Evolutionary conservation across 73 alveolate genomes (phyloP), one percentile per base, ranked within the genome.

Genomic region (Blepharisma stoltei): DNA sequence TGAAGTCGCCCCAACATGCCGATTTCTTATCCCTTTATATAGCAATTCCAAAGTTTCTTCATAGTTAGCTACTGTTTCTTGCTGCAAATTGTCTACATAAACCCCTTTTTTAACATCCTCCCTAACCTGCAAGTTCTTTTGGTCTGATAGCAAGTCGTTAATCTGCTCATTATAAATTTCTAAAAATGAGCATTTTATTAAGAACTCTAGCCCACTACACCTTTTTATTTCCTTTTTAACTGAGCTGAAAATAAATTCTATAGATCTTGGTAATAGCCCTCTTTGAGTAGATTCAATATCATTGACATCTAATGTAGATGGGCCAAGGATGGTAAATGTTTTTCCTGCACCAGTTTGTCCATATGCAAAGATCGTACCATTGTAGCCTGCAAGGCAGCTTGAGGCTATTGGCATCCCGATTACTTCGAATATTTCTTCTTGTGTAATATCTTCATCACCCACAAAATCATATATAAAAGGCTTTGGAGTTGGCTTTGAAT

Each of bases 291-390:
- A 80, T 37, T 78, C 81, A 54, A 18, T 45, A 21, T 71, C 88
- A 9, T 55, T 88, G 32, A 69, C 88, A 86, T 79, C 82, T 71
- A 89, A 90, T 11, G 91, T 82, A 20, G 96, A 80, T 73, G 95
- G 77, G 54, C 99, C 99, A 45, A 82, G 87, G 94, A 95, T 97
- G 21, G 99, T 95, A 91, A 93, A 95, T 23, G 99, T 95, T 85
- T 97, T 97, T 37, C 99, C 99, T 67, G 99, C 97, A 4, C 99
- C 98, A 20, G 99, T 97, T 78, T 97, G 96, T 23, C 99, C 99
- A 86, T 95, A 97, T 71, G 97, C 90, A 84, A 97, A 75, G 38
- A 97, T 86, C 7, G 99, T 97, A 3, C 98, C 98, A 81, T 95
- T 95, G 78, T 93, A 96, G 46, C 99, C 99, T 68, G 79, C 90